Percentiles rank a stretch among this genome's conserved stretches.
Conservation (phyloP, 2,329 filamentous ascomycete genomes). For the Epichloe gansuensis region DNA sequence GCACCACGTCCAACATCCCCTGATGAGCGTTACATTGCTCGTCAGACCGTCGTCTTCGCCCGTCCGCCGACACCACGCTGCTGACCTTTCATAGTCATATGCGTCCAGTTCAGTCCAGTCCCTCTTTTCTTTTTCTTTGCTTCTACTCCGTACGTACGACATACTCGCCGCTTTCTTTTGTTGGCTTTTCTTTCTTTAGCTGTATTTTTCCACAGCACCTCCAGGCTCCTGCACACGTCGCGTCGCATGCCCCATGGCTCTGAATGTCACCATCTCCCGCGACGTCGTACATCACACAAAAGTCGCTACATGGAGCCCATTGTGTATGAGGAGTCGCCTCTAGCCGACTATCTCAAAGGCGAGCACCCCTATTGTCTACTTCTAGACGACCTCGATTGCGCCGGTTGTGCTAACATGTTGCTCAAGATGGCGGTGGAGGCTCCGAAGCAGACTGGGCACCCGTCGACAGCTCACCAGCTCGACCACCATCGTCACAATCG, state of each 20-base stretch:
- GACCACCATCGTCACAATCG: constrained; percentile 15
- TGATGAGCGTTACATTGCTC: not conserved
- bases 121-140: not conserved
- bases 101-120: not conserved
- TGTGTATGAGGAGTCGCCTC: constrained; percentile 72
- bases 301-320: constrained; percentile 59
- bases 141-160: not conserved
- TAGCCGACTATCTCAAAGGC: constrained; percentile 88
- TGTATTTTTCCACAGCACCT: not conserved
- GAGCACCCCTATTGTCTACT: constrained; percentile 10
- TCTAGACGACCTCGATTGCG: not conserved
- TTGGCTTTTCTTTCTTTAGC: not conserved
- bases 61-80: not conserved
- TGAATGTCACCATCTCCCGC: constrained; percentile 14
- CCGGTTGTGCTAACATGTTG: constrained; percentile 4
- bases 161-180: not conserved
- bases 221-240: not conserved
- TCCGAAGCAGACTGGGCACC: constrained; percentile 34
- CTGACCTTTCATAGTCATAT: not conserved
- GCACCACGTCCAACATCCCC: not conserved
- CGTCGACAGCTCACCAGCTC: constrained; percentile 23
- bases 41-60: not conserved
- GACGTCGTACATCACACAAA: constrained; percentile 11
- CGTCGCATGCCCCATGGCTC: constrained; percentile 15
- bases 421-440: constrained; percentile 35